A percentile compares a stretch with the other conserved stretches of the same genome.
Evolutionary conservation across 371 early-diverging fungal species (phyloP).

Genomic region (Batkoa obscura): DNA sequence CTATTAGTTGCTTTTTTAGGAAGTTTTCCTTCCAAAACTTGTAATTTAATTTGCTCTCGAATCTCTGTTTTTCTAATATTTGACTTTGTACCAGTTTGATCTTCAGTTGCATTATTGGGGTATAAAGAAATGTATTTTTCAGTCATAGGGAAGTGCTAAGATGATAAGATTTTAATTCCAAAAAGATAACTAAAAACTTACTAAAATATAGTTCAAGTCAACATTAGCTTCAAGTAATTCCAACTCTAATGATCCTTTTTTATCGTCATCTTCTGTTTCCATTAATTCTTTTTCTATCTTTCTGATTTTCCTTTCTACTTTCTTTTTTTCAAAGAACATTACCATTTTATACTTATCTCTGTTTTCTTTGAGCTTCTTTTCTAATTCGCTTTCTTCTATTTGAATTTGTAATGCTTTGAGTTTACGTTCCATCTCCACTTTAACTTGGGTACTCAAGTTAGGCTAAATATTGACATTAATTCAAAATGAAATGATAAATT

Average conservation of each 20-base stretch:
- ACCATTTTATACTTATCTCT: background rate
- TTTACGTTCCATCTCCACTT: background rate
- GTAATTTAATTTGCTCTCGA: background rate
- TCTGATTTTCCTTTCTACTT: background rate
- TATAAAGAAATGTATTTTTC: background rate
- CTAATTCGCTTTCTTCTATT: background rate
- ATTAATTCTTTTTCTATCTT: background rate
- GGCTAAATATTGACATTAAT: background rate
- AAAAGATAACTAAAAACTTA: background rate
- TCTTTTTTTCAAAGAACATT: background rate
- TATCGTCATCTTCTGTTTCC: background rate
- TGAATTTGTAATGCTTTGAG: background rate
- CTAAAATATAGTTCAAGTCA: background rate
- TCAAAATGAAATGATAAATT: background rate
- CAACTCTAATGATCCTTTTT: background rate
- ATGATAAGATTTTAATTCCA: background rate
- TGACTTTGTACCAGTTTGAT: background rate
- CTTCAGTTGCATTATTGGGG: background rate
- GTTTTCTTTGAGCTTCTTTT: background rate
- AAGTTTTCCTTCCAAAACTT: background rate
- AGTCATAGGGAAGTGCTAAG: background rate
- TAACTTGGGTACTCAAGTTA: background rate
- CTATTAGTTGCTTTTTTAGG: background rate
- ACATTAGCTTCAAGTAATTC: background rate
- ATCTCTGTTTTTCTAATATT: background rate